Evolutionary conservation across 805 yeast genomes (phyloP).

Genomic region (Komagataella mondaviorum): DNA sequence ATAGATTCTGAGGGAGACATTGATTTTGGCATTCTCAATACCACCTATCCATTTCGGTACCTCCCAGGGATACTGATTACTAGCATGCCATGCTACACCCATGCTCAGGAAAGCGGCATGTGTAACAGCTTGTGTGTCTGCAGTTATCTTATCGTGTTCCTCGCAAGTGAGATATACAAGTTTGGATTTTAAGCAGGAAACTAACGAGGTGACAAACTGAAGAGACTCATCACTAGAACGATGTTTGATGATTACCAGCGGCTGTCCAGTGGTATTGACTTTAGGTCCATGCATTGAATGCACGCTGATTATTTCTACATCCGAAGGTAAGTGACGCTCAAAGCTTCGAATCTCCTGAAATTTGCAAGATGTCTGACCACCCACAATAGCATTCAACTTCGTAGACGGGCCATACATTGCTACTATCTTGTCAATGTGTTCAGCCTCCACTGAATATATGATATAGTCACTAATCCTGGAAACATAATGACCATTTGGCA

Average conservation of each 20-base stretch:
- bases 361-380: slow-evolving; percentile 97
- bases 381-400: slow-evolving; percentile 80
- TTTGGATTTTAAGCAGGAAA: slow-evolving; percentile 67
- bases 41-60: slow-evolving; percentile 83
- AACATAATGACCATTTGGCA: slow-evolving; percentile 74
- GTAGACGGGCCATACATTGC: slow-evolving; percentile 73
- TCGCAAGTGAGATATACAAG: slow-evolving; percentile 67
- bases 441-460: slow-evolving; percentile 91
- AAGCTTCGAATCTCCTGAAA: slow-evolving; percentile 82
- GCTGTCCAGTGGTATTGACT: slow-evolving; percentile 84
- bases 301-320: slow-evolving; percentile 71
- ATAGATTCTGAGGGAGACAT: slow-evolving; percentile 80
- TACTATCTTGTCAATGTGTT: slow-evolving; percentile 62
- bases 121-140: slow-evolving; percentile 97
- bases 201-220: slow-evolving; percentile 46
- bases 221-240: slow-evolving; percentile 42
- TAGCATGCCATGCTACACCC: slow-evolving; percentile 92
- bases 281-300: slow-evolving; percentile 94
- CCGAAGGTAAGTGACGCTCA: slow-evolving; percentile 60
- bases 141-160: slow-evolving; percentile 90
- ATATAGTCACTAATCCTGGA: slow-evolving; percentile 72
- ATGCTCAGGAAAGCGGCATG: slow-evolving; percentile 94
- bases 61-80: slow-evolving; percentile 86
- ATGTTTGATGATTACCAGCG: slow-evolving; percentile 76
- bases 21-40: slow-evolving; percentile 88